These are phyloP conservation scores for Erigeron philadelphicus DNA, from an alignment of 140 eudicot species.

Conservation along the genomic window DNA sequence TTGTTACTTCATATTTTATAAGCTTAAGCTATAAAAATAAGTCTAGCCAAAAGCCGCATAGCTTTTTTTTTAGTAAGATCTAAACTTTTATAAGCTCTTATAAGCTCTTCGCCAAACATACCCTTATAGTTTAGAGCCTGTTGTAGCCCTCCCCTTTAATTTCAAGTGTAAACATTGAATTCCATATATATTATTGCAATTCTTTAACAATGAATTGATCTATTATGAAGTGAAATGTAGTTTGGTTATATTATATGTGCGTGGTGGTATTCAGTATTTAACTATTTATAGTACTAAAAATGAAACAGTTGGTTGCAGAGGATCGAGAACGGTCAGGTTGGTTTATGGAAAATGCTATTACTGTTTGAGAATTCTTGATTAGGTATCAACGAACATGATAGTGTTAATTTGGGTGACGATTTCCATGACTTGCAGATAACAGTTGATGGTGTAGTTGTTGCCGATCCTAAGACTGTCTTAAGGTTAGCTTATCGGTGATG, in stretches of 20 bases:
- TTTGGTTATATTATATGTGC: not conserved
- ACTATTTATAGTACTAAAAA: conserved; percentile 24
- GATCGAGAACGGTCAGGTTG: conserved; percentile 72
- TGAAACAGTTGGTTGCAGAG: conserved; percentile 91
- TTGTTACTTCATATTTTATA: no score
- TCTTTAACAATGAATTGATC: no score
- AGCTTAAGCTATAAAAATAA: no score
- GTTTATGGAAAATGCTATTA: conserved; percentile 22
- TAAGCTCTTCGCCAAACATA: no score
- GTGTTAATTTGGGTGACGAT: conserved; percentile 26
- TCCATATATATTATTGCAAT: no score
- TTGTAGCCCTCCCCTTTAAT: no score
- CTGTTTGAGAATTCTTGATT: conserved; percentile 5
- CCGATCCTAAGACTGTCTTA: conserved; percentile 50
- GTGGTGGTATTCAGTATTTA: not conserved
- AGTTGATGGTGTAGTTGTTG: conserved; percentile 46
- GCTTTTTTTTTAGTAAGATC: no score
- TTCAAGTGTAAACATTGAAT: no score
- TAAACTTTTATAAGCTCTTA: no score
- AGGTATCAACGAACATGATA: conserved; percentile 12
- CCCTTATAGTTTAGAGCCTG: no score
- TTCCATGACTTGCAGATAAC: conserved; percentile 48
- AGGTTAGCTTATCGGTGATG: conserved; percentile 34
- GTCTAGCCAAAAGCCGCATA: no score
- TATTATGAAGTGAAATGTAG: not conserved